Base-by-base conservation (phyloP, 1,284 basidiomycete species). In the Lentinus polychrous region DNA sequence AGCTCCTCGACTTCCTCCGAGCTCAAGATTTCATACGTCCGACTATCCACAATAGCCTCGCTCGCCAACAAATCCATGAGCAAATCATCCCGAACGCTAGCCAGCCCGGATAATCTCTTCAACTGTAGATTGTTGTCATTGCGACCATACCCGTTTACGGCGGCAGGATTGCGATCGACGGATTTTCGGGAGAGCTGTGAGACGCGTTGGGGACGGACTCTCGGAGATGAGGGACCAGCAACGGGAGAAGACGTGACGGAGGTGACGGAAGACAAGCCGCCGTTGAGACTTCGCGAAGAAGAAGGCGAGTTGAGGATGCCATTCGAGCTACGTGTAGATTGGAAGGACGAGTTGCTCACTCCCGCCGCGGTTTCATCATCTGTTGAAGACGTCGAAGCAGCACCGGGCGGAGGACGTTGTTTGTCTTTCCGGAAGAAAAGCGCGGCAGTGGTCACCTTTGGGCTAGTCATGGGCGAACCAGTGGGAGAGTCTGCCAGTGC, bases 1-100 rank as follows among this genome's bases (percentile, higher is more conserved):
- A 93, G 77, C 45, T 87, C 86, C 55, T 94, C 92, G n/a, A 93
- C 86, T 58, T 93, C 86, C 57, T 95, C 92, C 48, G 88, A 82
- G 55, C 73, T 79, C 40, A 91, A 72, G 18, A 93, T 81, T 45
- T 84, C 78, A 59, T 80, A 86, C 40, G 78, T 77, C 23, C 86
- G 77, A 58, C 87, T 88, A 58, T 91, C 86, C 20, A 91, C 81
- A 24, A 90, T 79, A 2, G 91, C 92, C 67, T 94, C 91, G 51
- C 88, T 90, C 27, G 91, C 86, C 47, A 94, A 70, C 35, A 95
- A 73, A 58, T 85, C 85, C 62, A 93, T 77, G 50, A 93, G 73
- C 47, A 94, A 75, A 57, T 91, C 88, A 58, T 92, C 90, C 35
- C 82, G 72, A 11, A 75, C 75, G 49, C 76, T 79, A 43, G 75